phyloP scores from a whole-genome alignment of 83 land plant species.

The Diphasiastrum complanatum region DNA sequence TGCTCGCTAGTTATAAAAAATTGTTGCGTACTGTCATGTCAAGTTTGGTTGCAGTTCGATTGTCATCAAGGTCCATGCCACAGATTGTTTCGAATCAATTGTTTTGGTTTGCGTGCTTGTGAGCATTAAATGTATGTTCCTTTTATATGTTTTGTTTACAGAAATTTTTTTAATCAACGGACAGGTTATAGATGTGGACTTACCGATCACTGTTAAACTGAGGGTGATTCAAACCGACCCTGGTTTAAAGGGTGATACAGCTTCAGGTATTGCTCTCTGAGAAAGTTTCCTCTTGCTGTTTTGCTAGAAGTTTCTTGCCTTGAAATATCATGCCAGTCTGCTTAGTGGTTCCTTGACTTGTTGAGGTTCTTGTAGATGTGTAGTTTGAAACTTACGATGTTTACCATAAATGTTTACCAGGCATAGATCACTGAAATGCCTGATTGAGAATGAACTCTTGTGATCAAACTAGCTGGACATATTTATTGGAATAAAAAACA shows the following conservation, averaged over 20 bases:
- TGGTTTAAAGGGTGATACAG: constrained; percentile 81
- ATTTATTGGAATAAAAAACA: neutral
- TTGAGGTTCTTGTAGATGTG: neutral
- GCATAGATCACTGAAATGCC: too few relatives aligned
- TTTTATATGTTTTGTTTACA: neutral
- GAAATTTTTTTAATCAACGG: neutral
- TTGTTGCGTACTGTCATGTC: too few relatives aligned
- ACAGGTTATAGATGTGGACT: constrained; percentile 83
- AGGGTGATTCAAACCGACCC: constrained; percentile 69
- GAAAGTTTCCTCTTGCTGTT: too few relatives aligned
- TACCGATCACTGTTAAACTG: constrained; percentile 66
- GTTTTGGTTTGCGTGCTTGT: neutral
- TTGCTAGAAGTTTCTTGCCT: neutral
- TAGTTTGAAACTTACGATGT: neutral
- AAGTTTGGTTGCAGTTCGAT: too few relatives aligned
- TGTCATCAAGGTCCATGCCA: too few relatives aligned
- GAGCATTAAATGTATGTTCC: neutral
- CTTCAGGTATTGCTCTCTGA: constrained; percentile 43
- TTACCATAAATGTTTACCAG: too few relatives aligned
- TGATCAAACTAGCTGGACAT: constrained; percentile 3
- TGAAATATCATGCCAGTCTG: neutral
- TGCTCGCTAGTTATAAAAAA: too few relatives aligned
- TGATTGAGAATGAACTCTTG: too few relatives aligned
- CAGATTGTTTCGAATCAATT: too few relatives aligned
- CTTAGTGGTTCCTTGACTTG: neutral